These are phyloP conservation scores for Aspergillus sclerotioniger DNA, from an alignment of 495 filamentous ascomycete species.

Conservation along the genomic window DNA sequence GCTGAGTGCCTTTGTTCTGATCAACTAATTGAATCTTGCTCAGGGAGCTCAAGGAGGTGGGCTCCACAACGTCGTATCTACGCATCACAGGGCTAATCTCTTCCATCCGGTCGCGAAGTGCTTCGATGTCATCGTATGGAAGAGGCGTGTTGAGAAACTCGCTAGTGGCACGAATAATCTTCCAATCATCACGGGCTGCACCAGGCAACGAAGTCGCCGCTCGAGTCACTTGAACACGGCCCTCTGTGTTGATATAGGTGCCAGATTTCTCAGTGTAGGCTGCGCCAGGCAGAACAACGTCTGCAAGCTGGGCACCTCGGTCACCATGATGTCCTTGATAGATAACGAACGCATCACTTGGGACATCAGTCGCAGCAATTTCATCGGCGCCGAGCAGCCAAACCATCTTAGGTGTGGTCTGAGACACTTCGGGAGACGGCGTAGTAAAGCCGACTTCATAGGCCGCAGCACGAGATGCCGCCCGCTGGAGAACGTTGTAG, in stretches of 20 bases:
- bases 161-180: constrained; percentile 87
- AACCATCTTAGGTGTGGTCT: constrained; percentile 86
- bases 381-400: constrained; percentile 98
- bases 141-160: constrained; percentile 87
- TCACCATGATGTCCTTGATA: constrained; percentile 99
- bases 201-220: constrained; percentile 82
- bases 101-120: constrained; percentile 86
- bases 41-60: constrained; percentile 63
- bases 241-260: constrained; percentile 97
- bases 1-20: constrained; percentile 82
- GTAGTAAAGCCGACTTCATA: constrained; percentile 93
- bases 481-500: constrained; percentile 92
- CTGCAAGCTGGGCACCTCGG: constrained; percentile 84
- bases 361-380: constrained; percentile 72
- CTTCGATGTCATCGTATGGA: constrained; percentile 88
- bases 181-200: constrained; percentile 94
- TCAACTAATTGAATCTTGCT: constrained; percentile 92
- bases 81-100: constrained; percentile 88
- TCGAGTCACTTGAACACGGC: constrained; percentile 87
- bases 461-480: constrained; percentile 85
- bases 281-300: constrained; percentile 89
- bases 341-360: constrained; percentile 91
- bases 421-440: constrained; percentile 71
- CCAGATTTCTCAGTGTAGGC: constrained; percentile 97
- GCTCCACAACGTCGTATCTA: constrained; percentile 87